A percentile compares a stretch with the other conserved stretches of the same genome.
phyloP scores from a whole-genome alignment of 1,139 yeast genomes.

The Taphrina populina region DNA sequence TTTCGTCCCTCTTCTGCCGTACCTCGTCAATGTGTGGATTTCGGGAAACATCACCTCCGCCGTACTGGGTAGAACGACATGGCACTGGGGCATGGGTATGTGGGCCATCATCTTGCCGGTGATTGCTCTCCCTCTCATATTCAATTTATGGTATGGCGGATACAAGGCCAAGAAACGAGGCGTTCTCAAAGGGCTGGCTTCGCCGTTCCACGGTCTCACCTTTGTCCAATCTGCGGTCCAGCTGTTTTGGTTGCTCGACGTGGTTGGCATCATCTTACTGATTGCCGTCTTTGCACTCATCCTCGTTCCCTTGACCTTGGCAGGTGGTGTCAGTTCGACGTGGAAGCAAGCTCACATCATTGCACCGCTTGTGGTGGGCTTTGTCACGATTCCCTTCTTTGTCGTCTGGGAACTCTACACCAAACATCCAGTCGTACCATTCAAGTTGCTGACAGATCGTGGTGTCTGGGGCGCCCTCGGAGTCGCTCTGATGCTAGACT shows the following conservation, averaged over 20 bases:
- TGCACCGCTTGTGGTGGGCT: conserved; percentile 42
- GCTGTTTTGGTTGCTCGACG: conserved; percentile 42
- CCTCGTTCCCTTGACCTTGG: conserved; percentile 46
- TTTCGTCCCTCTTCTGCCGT: conserved; percentile 45
- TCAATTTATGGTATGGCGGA: conserved; percentile 43
- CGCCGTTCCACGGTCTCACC: conserved; percentile 17
- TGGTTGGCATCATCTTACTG: conserved; percentile 45
- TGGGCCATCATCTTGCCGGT: conserved; percentile 46
- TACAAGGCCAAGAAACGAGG: conserved; percentile 43
- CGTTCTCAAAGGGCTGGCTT: conserved; percentile 35
- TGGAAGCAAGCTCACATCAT: conserved; percentile 44
- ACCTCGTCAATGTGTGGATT: conserved; percentile 41
- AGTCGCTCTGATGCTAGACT: conserved; percentile 39
- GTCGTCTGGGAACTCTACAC: conserved; percentile 39
- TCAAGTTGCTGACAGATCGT: conserved; percentile 38
- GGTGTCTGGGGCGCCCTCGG: conserved; percentile 40
- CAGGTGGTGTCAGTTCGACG: conserved; percentile 42
- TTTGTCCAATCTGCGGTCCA: conserved; percentile 34
- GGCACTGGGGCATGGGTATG: conserved; percentile 48
- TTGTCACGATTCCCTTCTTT: conserved; percentile 35
- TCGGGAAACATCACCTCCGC: conserved; percentile 40
- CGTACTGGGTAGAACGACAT: conserved; percentile 38
- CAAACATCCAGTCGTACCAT: conserved; percentile 38
- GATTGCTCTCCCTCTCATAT: conserved; percentile 43
- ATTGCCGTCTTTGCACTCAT: conserved; percentile 46